A percentile compares a stretch with the other conserved stretches of the same genome.
phyloP scores from a whole-genome alignment of 1,139 yeast species.

The Eremothecium cymbalariae region DNA sequence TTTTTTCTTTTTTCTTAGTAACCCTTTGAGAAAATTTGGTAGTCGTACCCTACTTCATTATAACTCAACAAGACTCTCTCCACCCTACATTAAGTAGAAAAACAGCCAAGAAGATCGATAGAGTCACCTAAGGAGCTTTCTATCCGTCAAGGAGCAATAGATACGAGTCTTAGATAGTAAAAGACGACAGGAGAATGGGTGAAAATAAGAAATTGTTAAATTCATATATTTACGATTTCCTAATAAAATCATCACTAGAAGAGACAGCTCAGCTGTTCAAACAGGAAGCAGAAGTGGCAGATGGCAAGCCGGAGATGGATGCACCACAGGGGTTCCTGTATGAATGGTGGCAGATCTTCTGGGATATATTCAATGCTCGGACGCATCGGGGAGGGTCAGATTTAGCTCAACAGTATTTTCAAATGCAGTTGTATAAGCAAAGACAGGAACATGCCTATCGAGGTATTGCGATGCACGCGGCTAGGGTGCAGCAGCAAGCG shows the following conservation, averaged over 20 bases:
- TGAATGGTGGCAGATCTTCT: constrained; percentile 96
- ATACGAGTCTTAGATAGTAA: constrained; percentile 1
- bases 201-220: constrained; percentile 53
- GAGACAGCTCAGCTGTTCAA: constrained; percentile 67
- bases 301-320: constrained; percentile 38
- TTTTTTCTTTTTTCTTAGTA: background rate
- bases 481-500: constrained; percentile 30
- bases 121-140: too few relatives aligned
- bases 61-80: too few relatives aligned
- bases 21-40: constrained; percentile 2
- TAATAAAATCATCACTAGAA: constrained; percentile 62
- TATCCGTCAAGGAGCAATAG: too few relatives aligned
- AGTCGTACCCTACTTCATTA: background rate
- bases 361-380: constrained; percentile 87
- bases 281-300: constrained; percentile 53
- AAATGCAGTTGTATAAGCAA: constrained; percentile 58
- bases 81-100: too few relatives aligned
- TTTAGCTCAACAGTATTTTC: constrained; percentile 64
- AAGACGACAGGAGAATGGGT: constrained; percentile 5
- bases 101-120: too few relatives aligned
- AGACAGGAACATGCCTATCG: constrained; percentile 48
- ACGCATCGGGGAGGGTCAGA: constrained; percentile 55
- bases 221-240: constrained; percentile 80
- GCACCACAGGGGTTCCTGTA: constrained; percentile 81
- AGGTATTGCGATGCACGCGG: constrained; percentile 38